These are phyloP conservation scores for Candida krabiensis DNA, from an alignment of 805 yeast genomes.

Conservation along the genomic window DNA sequence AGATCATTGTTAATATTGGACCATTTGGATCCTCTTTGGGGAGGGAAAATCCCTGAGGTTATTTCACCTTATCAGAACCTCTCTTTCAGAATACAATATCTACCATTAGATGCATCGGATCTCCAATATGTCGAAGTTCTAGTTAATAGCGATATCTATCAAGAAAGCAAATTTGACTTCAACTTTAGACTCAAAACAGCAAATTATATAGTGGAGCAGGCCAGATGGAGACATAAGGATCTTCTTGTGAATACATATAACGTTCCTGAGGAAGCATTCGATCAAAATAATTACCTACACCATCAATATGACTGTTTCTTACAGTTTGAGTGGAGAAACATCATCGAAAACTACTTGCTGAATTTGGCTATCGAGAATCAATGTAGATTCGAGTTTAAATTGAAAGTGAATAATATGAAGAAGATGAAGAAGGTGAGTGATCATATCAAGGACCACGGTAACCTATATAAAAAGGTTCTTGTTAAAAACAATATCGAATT, in stretches of 20 bases:
- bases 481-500: conserved; percentile 31
- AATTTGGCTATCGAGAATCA: conserved; percentile 71
- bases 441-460: conserved; percentile 9
- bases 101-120: conserved; percentile 56
- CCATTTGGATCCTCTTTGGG: conserved; percentile 55
- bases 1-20: conserved; percentile 61
- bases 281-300: conserved; percentile 19
- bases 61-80: conserved; percentile 31
- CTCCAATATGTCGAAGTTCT: conserved; percentile 46
- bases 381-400: conserved; percentile 64
- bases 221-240: conserved; percentile 46
- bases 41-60: conserved; percentile 47
- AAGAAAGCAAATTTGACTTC: conserved; percentile 57
- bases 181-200: conserved; percentile 61
- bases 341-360: conserved; percentile 66
- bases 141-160: conserved; percentile 61
- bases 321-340: conserved; percentile 64
- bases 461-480: conserved; percentile 28
- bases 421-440: conserved; percentile 29
- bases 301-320: conserved; percentile 27
- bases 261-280: conserved; percentile 20
- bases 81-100: conserved; percentile 45
- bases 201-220: conserved; percentile 56
- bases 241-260: conserved; percentile 26
- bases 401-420: conserved; percentile 47